Conservation (phyloP, 345 rosid species). For the Combretum micranthum region DNA sequence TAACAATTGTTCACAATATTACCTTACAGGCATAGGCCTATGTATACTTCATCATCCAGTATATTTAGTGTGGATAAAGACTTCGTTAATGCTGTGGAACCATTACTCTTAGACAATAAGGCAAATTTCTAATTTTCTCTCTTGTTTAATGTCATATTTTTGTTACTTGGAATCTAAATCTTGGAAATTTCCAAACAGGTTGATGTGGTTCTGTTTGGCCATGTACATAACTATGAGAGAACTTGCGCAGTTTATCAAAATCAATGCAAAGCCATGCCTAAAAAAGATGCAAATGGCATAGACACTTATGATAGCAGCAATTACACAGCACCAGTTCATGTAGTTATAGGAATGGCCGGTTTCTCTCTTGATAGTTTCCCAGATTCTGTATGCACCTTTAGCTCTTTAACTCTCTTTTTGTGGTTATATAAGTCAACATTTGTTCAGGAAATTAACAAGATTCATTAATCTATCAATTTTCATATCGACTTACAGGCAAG, state of each 20-base stretch:
- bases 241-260: constrained; percentile 41
- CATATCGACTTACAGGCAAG: constrained; percentile 14
- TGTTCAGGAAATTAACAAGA: not conserved
- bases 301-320: constrained; percentile 49
- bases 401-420: not conserved
- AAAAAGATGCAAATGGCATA: constrained; percentile 29
- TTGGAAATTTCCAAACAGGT: constrained; percentile 21
- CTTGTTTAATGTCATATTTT: not conserved
- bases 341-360: constrained; percentile 66
- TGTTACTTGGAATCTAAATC: constrained; percentile 1
- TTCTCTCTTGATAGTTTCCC: constrained; percentile 39
- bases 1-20: not conserved
- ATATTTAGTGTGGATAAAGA: constrained; percentile 6
- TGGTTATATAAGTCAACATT: not conserved
- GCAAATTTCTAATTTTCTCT: constrained; percentile 10
- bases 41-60: constrained; percentile 37
- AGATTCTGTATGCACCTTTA: constrained; percentile 18
- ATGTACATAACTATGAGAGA: constrained; percentile 69
- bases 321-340: constrained; percentile 55
- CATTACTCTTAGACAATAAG: constrained; percentile 40
- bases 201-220: constrained; percentile 55
- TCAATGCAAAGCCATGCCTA: constrained; percentile 43
- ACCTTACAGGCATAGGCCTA: constrained; percentile 55
- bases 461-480: no score
- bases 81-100: constrained; percentile 30